Evolutionary conservation across 306 rosid species (phyloP).

Genomic region (Dicorynia guianensis): DNA sequence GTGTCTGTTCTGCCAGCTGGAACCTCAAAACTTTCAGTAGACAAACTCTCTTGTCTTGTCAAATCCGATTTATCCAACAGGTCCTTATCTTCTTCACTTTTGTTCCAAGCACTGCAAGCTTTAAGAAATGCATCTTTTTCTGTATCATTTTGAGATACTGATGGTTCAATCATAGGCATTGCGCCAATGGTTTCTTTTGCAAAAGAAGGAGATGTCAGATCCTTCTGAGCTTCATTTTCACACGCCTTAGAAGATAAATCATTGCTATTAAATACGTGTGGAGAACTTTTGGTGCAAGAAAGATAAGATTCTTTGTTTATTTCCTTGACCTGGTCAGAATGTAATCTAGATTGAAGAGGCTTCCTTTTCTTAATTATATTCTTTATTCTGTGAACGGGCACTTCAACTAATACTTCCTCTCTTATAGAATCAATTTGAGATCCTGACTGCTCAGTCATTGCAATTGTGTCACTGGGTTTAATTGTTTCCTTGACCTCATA

Average conservation of each 20-base stretch:
- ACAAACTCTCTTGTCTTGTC: slow-evolving; percentile 53
- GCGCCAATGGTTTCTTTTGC: slow-evolving; percentile 12
- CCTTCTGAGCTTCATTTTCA: slow-evolving; percentile 46
- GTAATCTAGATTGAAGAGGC: slow-evolving; percentile 25
- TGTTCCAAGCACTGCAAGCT: slow-evolving; percentile 52
- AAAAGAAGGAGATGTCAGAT: slow-evolving; percentile 27
- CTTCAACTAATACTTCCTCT: neutral
- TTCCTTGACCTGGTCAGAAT: slow-evolving; percentile 32
- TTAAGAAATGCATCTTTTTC: slow-evolving; percentile 40
- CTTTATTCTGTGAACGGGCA: slow-evolving; percentile 42
- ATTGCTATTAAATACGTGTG: neutral
- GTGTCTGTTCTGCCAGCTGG: slow-evolving; percentile 48
- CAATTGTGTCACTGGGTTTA: neutral
- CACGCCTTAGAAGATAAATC: slow-evolving; percentile 28
- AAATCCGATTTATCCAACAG: slow-evolving; percentile 50
- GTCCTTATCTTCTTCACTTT: slow-evolving; percentile 45
- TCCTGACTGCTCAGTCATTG: neutral
- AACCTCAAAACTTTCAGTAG: slow-evolving; percentile 49
- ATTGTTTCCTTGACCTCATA: too few relatives aligned
- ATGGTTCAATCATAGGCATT: slow-evolving; percentile 36
- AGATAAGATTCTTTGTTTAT: slow-evolving; percentile 22
- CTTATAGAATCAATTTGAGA: neutral
- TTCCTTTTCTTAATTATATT: slow-evolving; percentile 39
- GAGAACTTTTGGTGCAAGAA: slow-evolving; percentile 36
- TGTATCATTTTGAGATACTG: slow-evolving; percentile 23